Evolutionary conservation across 2,329 filamentous ascomycete genomes (phyloP).

Genomic region (Aspergillus sp.): DNA sequence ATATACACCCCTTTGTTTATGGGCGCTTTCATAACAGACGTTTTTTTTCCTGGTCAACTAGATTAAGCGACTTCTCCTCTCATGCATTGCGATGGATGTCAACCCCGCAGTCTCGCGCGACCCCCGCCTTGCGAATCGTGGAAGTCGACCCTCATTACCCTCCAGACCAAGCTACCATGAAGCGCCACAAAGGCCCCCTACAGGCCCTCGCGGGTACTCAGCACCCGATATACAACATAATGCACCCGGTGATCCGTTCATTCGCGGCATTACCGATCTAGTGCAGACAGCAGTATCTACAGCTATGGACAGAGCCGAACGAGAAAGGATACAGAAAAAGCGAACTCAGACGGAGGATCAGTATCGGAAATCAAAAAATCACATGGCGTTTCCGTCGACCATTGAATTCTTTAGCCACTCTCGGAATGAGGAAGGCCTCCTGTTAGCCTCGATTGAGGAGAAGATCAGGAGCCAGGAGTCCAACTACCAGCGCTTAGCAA

Average conservation of each 20-base stretch:
- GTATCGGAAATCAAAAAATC: slow-evolving; percentile 27
- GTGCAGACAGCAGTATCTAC: slow-evolving; percentile 24
- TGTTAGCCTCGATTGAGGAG: slow-evolving; percentile 22
- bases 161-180: neutral
- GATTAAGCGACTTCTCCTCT: neutral
- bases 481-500: slow-evolving; percentile 17
- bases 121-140: slow-evolving; percentile 20
- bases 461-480: slow-evolving; percentile 18
- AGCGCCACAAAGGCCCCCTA: neutral
- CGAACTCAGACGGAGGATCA: slow-evolving; percentile 38
- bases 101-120: slow-evolving; percentile 18
- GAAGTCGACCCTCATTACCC: neutral
- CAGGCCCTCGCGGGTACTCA: neutral
- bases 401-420: slow-evolving; percentile 20
- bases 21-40: neutral
- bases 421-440: slow-evolving; percentile 19
- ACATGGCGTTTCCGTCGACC: slow-evolving; percentile 25
- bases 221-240: slow-evolving; percentile 1
- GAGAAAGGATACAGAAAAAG: slow-evolving; percentile 26
- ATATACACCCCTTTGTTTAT: neutral
- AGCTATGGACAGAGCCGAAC: slow-evolving; percentile 25
- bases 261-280: slow-evolving; percentile 23
- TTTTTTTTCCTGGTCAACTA: neutral
- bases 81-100: slow-evolving; percentile 16
- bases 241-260: slow-evolving; percentile 42